These are phyloP conservation scores for Neurospora sp. DNA, from an alignment of 495 filamentous ascomycete genomes.

Conservation along the genomic window DNA sequence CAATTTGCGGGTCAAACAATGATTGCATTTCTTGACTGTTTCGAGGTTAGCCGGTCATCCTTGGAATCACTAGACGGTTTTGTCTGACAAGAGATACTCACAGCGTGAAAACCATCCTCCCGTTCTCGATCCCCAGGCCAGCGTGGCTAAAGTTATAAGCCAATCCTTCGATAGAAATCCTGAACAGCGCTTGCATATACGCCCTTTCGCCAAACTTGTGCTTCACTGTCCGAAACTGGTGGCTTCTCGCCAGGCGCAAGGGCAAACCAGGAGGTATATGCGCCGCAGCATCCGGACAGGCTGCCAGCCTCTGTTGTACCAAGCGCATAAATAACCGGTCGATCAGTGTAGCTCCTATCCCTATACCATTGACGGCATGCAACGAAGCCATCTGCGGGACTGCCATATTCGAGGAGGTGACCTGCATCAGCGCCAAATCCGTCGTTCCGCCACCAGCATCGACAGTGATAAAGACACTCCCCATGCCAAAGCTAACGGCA, in stretches of 20 bases:
- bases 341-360: conserved; percentile 29
- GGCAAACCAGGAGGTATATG: conserved; percentile 21
- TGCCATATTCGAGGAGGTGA: conserved; percentile 14
- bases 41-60: not conserved
- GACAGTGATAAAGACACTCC: conserved; percentile 24
- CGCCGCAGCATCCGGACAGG: conserved; percentile 12
- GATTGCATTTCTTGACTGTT: conserved; percentile 37
- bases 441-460: conserved; percentile 32
- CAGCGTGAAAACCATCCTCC: conserved; percentile 22
- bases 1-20: conserved; percentile 47
- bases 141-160: conserved; percentile 28
- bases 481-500: conserved; percentile 19
- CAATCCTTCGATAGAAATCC: conserved; percentile 23
- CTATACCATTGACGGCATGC: conserved; percentile 28
- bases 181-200: conserved; percentile 26
- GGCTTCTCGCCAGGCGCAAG: conserved; percentile 19
- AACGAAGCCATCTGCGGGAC: conserved; percentile 25
- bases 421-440: conserved; percentile 29
- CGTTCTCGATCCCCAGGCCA: conserved; percentile 28
- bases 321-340: conserved; percentile 24
- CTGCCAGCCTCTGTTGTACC: conserved; percentile 17
- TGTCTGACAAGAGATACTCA: conserved; percentile 1
- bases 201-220: conserved; percentile 31
- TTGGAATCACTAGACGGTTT: not conserved
- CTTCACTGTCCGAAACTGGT: conserved; percentile 25